A percentile compares a stretch with the other conserved stretches of the same genome.
These are phyloP conservation scores for Exophiala oligosperma DNA, from an alignment of 2,329 filamentous ascomycete species.

Conservation along the genomic window DNA sequence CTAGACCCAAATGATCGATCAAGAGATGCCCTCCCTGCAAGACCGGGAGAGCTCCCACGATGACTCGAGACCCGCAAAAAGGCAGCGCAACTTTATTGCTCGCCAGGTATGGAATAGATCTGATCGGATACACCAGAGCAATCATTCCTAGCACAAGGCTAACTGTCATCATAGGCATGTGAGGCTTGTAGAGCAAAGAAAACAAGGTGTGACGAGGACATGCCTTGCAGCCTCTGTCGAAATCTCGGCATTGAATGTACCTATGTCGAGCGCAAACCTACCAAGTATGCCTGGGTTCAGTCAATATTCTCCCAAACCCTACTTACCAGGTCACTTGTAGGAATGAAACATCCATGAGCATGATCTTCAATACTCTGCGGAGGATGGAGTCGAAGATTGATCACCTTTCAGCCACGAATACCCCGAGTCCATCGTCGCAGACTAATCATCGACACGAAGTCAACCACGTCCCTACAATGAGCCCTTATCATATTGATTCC, in stretches of 20 bases:
- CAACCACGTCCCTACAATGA: slow-evolving; percentile 24
- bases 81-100: slow-evolving; percentile 24
- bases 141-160: background rate
- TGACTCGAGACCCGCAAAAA: slow-evolving; percentile 15
- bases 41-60: slow-evolving; percentile 3
- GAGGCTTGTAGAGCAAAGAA: slow-evolving; percentile 56
- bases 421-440: slow-evolving; percentile 29
- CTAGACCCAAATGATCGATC: background rate
- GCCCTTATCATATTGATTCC: slow-evolving; percentile 33
- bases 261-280: slow-evolving; percentile 55
- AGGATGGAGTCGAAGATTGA: slow-evolving; percentile 56
- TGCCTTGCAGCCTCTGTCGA: slow-evolving; percentile 55
- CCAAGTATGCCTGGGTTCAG: slow-evolving; percentile 42
- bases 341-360: slow-evolving; percentile 55
- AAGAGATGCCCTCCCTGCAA: background rate
- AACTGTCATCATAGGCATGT: slow-evolving; percentile 44
- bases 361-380: slow-evolving; percentile 57
- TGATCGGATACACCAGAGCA: no score
- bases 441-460: slow-evolving; percentile 11
- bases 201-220: slow-evolving; percentile 56
- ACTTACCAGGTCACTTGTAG: slow-evolving; percentile 31
- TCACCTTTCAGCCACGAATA: slow-evolving; percentile 43
- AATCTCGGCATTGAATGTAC: slow-evolving; percentile 50
- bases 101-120: slow-evolving; percentile 12
- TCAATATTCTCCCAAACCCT: background rate